These are phyloP conservation scores for Coniochaeta sp. DNA, from an alignment of 2,329 filamentous ascomycete genomes.

Conservation along the genomic window DNA sequence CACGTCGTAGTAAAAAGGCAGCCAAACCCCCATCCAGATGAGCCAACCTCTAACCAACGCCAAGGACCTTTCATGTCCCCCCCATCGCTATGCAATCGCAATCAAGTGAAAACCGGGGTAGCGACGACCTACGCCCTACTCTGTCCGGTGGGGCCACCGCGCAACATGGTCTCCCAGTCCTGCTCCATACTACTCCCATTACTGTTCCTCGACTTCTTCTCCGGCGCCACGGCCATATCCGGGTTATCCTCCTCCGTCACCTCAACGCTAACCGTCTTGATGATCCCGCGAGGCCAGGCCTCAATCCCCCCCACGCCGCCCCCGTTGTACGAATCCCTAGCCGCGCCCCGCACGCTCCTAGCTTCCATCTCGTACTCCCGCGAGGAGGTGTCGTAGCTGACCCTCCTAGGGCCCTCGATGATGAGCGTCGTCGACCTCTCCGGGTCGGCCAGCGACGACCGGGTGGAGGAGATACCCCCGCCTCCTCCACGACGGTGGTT, in stretches of 20 bases:
- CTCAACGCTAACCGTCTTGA: slow-evolving; percentile 30
- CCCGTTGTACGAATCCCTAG: slow-evolving; percentile 11
- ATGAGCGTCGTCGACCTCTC: slow-evolving; percentile 17
- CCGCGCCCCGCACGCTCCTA: slow-evolving; percentile 1
- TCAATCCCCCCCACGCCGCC: slow-evolving; percentile 12
- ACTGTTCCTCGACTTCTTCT: slow-evolving; percentile 3
- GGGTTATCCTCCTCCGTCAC: slow-evolving; percentile 24
- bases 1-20: too few species aligned
- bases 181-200: slow-evolving; percentile 13
- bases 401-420: slow-evolving; percentile 17
- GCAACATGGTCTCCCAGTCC: slow-evolving; percentile 20
- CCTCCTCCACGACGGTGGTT: too few species aligned
- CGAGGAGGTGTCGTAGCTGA: slow-evolving; percentile 10
- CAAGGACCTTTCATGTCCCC: too few species aligned
- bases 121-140: background rate
- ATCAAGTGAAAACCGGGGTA: background rate
- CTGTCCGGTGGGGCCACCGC: slow-evolving; percentile 11
- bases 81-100: too few species aligned
- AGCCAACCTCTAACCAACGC: too few species aligned
- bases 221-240: slow-evolving; percentile 12
- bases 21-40: too few species aligned
- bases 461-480: slow-evolving; percentile 10
- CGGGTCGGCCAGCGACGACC: slow-evolving; percentile 14
- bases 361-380: slow-evolving; percentile 7
- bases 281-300: slow-evolving; percentile 26